Evolutionary conservation across 2,329 filamentous ascomycete species (phyloP), one percentile per base, ranked within the genome.

Genomic region (Penicillium aurantiogriseum): DNA sequence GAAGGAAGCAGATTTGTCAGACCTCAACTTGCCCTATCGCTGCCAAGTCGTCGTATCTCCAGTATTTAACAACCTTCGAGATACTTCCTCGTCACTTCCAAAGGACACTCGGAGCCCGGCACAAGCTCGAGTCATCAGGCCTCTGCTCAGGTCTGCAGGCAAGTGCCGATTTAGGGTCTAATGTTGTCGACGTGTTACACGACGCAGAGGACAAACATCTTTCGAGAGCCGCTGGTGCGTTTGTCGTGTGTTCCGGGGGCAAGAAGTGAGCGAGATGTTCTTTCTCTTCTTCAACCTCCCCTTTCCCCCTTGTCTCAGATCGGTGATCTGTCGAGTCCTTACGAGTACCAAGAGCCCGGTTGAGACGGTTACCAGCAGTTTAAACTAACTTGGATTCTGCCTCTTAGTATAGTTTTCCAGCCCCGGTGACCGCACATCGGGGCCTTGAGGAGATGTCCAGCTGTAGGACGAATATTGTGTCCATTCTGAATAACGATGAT

Each of bases 401-500:
- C 43, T 50, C 56, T 49, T 58, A 63, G 60, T 65, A 63, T 61
- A 63, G 25, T 43, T 57, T 63, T 51, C 59, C 61, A 57, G 56
- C 49, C 55, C 50, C 61, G 53, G 57, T 66, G 55, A 56, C 51
- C 54, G 42, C 50, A 42, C 42, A 59, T 62, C 53, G 55, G 46
- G 58, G 57, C 47, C 17, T 46, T 33, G 58, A 61, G 51, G 60
- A 69, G 60, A 75, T 75, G 70, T 67, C 70, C 38, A 64, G 65
- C 56, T 67, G 69, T 61, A 70, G 62, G 59, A 59, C 72, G 45
- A 73, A 65, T 63, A 70, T 76, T 61, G 70, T 77, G 57, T 79
- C 77, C 31, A 79, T 79, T 62, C 61, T 79, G 58, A 79, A 79
- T 68, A 77, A 79, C 67, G 76, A 79, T 68, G 76, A 79, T 60